These are phyloP conservation scores for Colletotrichum melonis DNA, from an alignment of 2,329 filamentous ascomycete genomes.

Conservation along the genomic window DNA sequence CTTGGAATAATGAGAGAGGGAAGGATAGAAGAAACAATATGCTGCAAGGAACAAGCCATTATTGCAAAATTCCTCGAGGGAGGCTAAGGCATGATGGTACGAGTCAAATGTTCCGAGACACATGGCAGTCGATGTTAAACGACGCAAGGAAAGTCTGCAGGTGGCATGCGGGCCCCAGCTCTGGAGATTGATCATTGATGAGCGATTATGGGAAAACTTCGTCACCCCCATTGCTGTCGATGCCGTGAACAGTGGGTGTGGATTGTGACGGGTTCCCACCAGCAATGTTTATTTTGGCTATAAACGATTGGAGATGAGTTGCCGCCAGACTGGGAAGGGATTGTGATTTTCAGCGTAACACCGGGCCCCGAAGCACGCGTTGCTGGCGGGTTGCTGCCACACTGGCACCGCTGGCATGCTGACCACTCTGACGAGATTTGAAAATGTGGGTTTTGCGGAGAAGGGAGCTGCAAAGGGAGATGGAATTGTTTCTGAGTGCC, in stretches of 20 bases:
- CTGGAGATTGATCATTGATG: background rate
- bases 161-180: constrained; percentile 1
- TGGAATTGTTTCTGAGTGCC: constrained; percentile 27
- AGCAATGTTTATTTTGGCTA: constrained; percentile 6
- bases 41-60: background rate
- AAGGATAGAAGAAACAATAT: background rate
- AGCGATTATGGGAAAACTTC: constrained; percentile 2
- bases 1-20: background rate
- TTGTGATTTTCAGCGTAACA: background rate
- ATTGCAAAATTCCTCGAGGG: background rate
- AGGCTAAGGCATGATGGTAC: background rate
- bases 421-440: background rate
- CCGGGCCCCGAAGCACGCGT: background rate
- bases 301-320: background rate
- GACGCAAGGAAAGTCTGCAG: background rate
- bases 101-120: background rate
- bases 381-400: background rate
- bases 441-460: constrained; percentile 19
- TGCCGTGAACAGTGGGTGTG: background rate
- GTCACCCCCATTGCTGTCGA: background rate
- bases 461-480: background rate
- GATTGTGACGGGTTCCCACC: background rate
- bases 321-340: background rate
- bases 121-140: background rate
- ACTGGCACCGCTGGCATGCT: background rate